Base-by-base conservation (phyloP, 495 filamentous ascomycete species). In the Podospora fimiseda region DNA sequence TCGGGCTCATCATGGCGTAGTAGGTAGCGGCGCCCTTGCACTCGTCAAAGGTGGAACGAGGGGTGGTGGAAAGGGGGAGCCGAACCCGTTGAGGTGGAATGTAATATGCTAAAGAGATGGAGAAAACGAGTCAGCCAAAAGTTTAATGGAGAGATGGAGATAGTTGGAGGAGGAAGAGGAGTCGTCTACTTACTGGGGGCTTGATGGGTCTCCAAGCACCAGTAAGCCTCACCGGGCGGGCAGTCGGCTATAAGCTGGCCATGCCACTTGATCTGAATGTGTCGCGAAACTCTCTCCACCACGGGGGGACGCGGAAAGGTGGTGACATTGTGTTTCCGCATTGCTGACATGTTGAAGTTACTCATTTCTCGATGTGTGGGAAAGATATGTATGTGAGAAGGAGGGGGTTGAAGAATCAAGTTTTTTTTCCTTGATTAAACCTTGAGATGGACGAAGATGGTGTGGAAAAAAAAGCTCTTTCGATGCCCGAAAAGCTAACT, bases 171-270 rank as follows among this genome's bases (percentile, higher is more conserved):
- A 22, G 43, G 48, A 42, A 22, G 43, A 39, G 23, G 39, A 19
- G 39, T 9, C 15, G 43, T 20, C 23, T 5, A 64, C 63, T 15
- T 48, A 78, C 72, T 79, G 2, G 80, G 79, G 43, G 80, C 74
- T 52, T 82, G 79, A 57, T 75, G 71, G 24, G 77, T 80, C 63
- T 83, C 80, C 44, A 83, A 60, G n/a, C 79, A 78, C 78, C 79
- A 80, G 64, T 74, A 80, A 3, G 68, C 77, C 30, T 77, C 70
- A 51, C 67, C 73, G 11, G 79, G 79, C n/a, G 64, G 55, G 50
- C 58, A 60, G 36, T 80, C 77, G 9, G 77, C 79, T 48, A 82
- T 75, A 51, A 71, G 64, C 27, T 75, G 63, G 44, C 67, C 71
- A 33, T 76, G 62, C 70, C 73, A 80, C 60, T 74, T 77, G 49